Conservation (phyloP, 2,329 filamentous ascomycete genomes). For the Monosporascus sp. region DNA sequence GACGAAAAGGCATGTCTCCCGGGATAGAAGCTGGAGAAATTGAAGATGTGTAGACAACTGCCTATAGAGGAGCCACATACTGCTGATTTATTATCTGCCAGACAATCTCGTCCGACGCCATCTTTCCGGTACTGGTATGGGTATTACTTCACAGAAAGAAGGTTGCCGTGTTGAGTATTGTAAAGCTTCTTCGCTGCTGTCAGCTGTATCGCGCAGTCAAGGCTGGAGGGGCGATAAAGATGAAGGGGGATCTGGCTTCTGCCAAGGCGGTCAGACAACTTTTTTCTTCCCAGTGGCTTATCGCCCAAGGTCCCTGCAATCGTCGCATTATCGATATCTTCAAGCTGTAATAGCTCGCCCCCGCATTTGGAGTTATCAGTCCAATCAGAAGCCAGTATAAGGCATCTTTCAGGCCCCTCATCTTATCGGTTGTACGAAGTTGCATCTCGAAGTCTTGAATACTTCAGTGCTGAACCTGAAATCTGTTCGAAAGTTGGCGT, state of each 20-base stretch:
- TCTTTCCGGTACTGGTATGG: constrained; percentile 30
- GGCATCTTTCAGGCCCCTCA: background rate
- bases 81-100: constrained; percentile 94
- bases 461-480: no score
- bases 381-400: background rate
- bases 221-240: background rate
- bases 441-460: no score
- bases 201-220: background rate
- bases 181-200: no score
- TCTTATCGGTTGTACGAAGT: no score
- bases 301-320: background rate
- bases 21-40: constrained; percentile 24
- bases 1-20: constrained; percentile 49
- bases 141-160: background rate
- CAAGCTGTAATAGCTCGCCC: background rate
- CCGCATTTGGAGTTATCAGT: background rate
- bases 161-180: no score
- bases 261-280: background rate
- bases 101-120: constrained; percentile 93
- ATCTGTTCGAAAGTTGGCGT: no score
- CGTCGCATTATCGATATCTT: no score
- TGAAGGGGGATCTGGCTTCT: background rate
- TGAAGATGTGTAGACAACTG: constrained; percentile 47
- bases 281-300: background rate
- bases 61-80: background rate